phyloP scores from a whole-genome alignment of 768 basidiomycete genomes.

The Xerocomellus dryophilus region DNA sequence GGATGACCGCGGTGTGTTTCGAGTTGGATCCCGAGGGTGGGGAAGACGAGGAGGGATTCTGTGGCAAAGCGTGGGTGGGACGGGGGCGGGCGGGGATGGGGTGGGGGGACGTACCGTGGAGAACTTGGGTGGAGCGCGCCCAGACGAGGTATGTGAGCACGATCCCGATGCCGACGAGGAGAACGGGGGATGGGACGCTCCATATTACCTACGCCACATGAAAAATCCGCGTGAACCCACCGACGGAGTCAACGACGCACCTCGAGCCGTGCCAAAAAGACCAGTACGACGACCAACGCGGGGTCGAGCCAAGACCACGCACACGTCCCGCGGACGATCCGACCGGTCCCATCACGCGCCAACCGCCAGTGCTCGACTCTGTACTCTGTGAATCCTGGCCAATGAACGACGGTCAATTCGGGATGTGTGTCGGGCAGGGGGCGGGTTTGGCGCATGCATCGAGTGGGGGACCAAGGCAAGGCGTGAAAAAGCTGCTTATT shows the following conservation, averaged over 20 bases:
- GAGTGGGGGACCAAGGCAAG: background rate
- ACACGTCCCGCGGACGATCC: conserved; percentile 30
- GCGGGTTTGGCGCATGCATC: conserved; percentile 37
- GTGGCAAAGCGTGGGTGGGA: conserved; percentile 23
- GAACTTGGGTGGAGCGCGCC: conserved; percentile 40
- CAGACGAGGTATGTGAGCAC: conserved; percentile 29
- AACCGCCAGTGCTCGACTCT: conserved; percentile 53
- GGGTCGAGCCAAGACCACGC: conserved; percentile 39
- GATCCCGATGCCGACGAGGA: conserved; percentile 13
- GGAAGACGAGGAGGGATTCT: conserved; percentile 73
- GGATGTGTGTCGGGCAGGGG: conserved; percentile 44
- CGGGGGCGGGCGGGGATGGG: too few species aligned
- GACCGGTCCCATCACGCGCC: conserved; percentile 40
- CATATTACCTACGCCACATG: background rate
- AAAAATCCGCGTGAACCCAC: too few species aligned
- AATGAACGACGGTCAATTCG: conserved; percentile 48
- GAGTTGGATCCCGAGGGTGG: conserved; percentile 68
- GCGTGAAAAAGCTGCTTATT: background rate
- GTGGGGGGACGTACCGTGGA: conserved; percentile 42
- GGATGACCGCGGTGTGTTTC: conserved; percentile 66
- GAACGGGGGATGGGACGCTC: background rate
- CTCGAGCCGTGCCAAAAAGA: background rate
- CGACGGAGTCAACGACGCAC: background rate
- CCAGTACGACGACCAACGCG: conserved; percentile 17
- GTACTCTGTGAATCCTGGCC: conserved; percentile 54